Evolutionary conservation across 345 rosid genomes (phyloP).

Genomic region (Geranium brycei): DNA sequence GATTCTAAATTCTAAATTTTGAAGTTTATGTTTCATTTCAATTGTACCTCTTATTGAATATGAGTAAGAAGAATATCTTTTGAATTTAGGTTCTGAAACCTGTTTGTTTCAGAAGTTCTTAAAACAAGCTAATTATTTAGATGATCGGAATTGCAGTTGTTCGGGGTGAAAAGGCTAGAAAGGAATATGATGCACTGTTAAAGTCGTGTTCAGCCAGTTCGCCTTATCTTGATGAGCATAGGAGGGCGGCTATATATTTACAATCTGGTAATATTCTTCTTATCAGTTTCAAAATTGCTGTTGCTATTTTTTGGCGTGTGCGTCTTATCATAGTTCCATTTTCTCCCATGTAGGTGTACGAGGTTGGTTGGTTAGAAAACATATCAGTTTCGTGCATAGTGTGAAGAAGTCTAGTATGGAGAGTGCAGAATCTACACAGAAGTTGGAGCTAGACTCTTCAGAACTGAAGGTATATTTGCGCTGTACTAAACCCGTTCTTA

Average conservation of each 20-base stretch:
- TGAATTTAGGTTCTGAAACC: too few species aligned
- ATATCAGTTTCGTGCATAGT: constrained; percentile 26
- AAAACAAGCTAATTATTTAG: constrained; percentile 1
- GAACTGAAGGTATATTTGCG: constrained; percentile 55
- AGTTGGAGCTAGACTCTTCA: constrained; percentile 31
- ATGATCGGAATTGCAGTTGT: constrained; percentile 32
- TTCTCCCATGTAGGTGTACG: constrained; percentile 46
- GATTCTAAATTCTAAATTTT: not conserved
- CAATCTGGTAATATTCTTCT: constrained; percentile 57
- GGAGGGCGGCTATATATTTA: constrained; percentile 36
- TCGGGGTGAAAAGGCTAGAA: constrained; percentile 56
- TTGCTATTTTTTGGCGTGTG: not conserved
- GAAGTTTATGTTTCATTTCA: too few species aligned
- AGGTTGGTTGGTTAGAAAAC: constrained; percentile 68
- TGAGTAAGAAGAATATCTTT: too few species aligned
- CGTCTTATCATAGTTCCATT: constrained; percentile 2
- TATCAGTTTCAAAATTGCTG: constrained; percentile 3
- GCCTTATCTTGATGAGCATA: constrained; percentile 20
- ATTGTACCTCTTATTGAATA: too few species aligned
- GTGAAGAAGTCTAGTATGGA: constrained; percentile 28
- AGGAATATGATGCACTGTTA: constrained; percentile 17
- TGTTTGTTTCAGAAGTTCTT: not conserved
- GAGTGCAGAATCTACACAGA: constrained; percentile 25
- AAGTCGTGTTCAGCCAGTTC: constrained; percentile 19
- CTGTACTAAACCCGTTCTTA: not conserved